Conservation (phyloP, 495 filamentous ascomycete genomes). For the Lentithecium fluviatile region DNA sequence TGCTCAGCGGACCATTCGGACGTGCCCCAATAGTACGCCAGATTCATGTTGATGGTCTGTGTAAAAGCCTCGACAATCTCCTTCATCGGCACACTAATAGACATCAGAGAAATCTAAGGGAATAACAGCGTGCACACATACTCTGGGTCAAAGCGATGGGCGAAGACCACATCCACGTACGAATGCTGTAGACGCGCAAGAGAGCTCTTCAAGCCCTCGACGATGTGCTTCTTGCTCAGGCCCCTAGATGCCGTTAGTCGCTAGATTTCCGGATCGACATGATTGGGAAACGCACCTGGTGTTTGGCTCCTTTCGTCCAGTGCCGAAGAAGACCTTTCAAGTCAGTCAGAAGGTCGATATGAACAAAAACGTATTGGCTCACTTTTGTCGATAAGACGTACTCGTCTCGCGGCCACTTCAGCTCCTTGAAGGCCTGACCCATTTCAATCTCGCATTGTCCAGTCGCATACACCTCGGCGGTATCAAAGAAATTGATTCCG, state of each 20-base stretch:
- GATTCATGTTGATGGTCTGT: constrained; percentile 48
- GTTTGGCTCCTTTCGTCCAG: constrained; percentile 51
- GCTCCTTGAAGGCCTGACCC: constrained; percentile 57
- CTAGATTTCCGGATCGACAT: neutral
- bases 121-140: constrained; percentile 8
- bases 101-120: neutral
- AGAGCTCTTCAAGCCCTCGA: constrained; percentile 51
- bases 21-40: constrained; percentile 54
- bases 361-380: neutral
- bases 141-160: constrained; percentile 48
- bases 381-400: constrained; percentile 48
- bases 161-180: constrained; percentile 52
- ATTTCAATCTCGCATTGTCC: constrained; percentile 59
- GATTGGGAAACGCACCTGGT: constrained; percentile 36
- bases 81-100: constrained; percentile 47
- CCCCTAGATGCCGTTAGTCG: constrained; percentile 31
- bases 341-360: neutral
- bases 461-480: constrained; percentile 54
- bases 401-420: constrained; percentile 50
- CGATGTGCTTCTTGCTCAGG: constrained; percentile 49
- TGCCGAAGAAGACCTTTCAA: constrained; percentile 46
- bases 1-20: constrained; percentile 56
- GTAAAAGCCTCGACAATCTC: constrained; percentile 55
- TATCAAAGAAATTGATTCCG: constrained; percentile 58
- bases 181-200: constrained; percentile 47